Evolutionary conservation across 2,329 filamentous ascomycete species (phyloP).

Genomic region (Aspergillus carbonarius): DNA sequence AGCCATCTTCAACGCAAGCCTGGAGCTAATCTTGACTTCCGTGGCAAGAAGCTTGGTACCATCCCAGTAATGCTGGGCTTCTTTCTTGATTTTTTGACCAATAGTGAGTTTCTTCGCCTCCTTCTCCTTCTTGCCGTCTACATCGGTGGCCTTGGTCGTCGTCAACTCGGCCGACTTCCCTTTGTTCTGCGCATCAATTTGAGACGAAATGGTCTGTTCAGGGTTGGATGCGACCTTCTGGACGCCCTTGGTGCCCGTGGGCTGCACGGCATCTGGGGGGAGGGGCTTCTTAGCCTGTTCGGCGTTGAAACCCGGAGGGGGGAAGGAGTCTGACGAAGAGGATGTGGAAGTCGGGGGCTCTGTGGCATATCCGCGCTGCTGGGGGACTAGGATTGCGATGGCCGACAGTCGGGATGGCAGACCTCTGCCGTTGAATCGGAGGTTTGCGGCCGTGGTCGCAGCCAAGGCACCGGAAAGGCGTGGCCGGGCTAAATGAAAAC

Average conservation of each 20-base stretch:
- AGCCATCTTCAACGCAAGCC: conserved; percentile 93
- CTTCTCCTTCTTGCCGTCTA: conserved; percentile 58
- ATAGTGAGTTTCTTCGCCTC: conserved; percentile 84
- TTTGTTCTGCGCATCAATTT: conserved; percentile 49
- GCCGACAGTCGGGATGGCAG: conserved; percentile 55
- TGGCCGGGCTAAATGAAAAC: conserved; percentile 28
- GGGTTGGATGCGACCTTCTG: conserved; percentile 40
- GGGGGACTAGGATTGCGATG: conserved; percentile 58
- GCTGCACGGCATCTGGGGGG: conserved; percentile 52
- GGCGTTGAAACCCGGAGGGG: conserved; percentile 88
- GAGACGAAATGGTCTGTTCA: conserved; percentile 41
- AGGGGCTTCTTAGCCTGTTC: conserved; percentile 85
- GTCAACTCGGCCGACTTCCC: conserved; percentile 62
- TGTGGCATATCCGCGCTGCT: conserved; percentile 53
- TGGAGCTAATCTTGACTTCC: conserved; percentile 89
- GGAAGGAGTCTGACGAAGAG: conserved; percentile 54
- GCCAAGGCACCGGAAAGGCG: conserved; percentile 33
- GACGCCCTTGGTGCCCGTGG: conserved; percentile 33
- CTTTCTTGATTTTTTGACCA: conserved; percentile 92
- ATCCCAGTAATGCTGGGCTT: conserved; percentile 94
- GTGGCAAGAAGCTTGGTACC: conserved; percentile 91
- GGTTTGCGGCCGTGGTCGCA: conserved; percentile 32
- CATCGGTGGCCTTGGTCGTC: conserved; percentile 56
- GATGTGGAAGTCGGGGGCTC: conserved; percentile 55
- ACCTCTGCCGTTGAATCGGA: conserved; percentile 33